phyloP scores from a whole-genome alignment of 2,329 filamentous ascomycete species.

The Pseudogymnoascus sp. region DNA sequence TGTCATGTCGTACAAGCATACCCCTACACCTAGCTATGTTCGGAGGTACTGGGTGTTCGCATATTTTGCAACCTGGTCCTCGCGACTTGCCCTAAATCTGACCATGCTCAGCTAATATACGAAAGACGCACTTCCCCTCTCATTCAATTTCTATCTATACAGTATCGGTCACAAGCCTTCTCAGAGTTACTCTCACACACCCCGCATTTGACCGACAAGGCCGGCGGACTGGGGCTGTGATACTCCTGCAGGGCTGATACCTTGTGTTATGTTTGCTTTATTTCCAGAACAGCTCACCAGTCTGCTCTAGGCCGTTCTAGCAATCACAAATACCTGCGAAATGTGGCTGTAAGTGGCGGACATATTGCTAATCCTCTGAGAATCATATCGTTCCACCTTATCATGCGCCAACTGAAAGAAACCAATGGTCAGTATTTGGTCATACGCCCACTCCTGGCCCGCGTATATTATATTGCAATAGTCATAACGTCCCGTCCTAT shows the following conservation, averaged over 20 bases:
- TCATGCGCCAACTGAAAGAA: not conserved
- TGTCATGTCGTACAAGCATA: slow-evolving; percentile 3
- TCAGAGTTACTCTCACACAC: not conserved
- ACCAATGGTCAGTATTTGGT: not conserved
- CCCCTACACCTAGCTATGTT: not conserved
- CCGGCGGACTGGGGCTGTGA: not conserved
- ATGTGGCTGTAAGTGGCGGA: not conserved
- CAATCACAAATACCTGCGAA: not conserved
- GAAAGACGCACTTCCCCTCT: not conserved
- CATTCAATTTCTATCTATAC: not conserved
- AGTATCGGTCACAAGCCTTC: not conserved
- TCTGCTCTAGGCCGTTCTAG: not conserved
- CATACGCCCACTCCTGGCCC: not conserved
- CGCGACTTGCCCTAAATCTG: not conserved
- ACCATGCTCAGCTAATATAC: not conserved
- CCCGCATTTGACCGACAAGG: not conserved
- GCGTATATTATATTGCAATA: not conserved
- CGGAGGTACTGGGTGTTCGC: not conserved
- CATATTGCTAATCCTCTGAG: not conserved
- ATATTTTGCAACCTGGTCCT: not conserved
- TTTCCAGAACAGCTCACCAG: not conserved
- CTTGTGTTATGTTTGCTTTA: not conserved
- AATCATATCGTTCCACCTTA: not conserved
- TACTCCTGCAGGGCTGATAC: not conserved
- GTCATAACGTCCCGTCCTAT: not conserved